A percentile compares a stretch with the other conserved stretches of the same genome.
Evolutionary conservation across 192 early-diverging fungal species (phyloP).

Genomic region (Geosiphon pyriformis): DNA sequence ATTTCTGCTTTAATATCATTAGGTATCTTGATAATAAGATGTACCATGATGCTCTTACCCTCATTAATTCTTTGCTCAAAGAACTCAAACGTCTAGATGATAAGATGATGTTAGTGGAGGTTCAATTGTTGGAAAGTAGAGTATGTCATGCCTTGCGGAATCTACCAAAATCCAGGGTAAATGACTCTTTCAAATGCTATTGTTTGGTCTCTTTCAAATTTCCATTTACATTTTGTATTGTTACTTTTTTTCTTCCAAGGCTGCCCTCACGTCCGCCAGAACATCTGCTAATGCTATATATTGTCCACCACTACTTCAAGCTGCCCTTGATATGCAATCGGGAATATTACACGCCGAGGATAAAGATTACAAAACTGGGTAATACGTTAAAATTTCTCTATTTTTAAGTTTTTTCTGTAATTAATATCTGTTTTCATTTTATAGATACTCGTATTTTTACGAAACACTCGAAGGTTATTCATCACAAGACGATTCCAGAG

Average conservation of each 20-base stretch:
- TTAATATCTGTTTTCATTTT: conserved; percentile 2
- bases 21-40: conserved; percentile 87
- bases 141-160: conserved; percentile 91
- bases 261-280: conserved; percentile 92
- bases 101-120: conserved; percentile 96
- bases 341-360: conserved; percentile 97
- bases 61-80: conserved; percentile 81
- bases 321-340: conserved; percentile 93
- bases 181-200: not conserved
- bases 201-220: conserved; percentile 17
- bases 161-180: conserved; percentile 83
- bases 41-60: conserved; percentile 84
- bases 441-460: conserved; percentile 87
- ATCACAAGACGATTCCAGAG: conserved; percentile 80
- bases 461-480: conserved; percentile 95
- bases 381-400: conserved; percentile 27
- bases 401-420: not conserved
- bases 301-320: conserved; percentile 95
- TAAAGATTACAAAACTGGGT: conserved; percentile 98
- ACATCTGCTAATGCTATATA: conserved; percentile 97
- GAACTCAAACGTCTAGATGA: conserved; percentile 99
- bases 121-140: conserved; percentile 91
- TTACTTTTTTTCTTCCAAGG: conserved; percentile 38
- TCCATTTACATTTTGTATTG: conserved; percentile 24
- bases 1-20: not conserved